A percentile compares a stretch with the other conserved stretches of the same genome.
phyloP scores from a whole-genome alignment of 2,329 filamentous ascomycete genomes.

The Elsinoe batatas region DNA sequence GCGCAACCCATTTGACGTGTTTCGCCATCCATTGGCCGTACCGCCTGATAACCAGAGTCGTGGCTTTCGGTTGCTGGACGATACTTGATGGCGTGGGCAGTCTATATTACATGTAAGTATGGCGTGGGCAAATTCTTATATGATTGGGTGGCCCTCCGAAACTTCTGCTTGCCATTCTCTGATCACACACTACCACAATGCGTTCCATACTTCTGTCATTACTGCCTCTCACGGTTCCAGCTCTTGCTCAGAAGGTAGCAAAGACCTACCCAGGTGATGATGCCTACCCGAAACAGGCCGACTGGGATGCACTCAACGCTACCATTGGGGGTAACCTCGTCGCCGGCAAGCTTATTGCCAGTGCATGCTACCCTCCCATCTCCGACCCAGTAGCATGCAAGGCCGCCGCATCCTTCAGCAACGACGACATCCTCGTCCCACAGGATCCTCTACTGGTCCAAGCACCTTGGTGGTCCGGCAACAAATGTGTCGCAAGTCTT shows the following conservation, averaged over 20 bases:
- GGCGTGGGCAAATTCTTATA: not conserved
- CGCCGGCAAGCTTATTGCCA: slow-evolving; percentile 12
- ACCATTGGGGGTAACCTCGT: slow-evolving; percentile 15
- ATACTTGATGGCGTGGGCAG: not conserved
- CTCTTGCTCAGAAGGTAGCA: slow-evolving; percentile 8
- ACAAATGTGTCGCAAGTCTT: slow-evolving; percentile 4
- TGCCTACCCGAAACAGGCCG: not conserved
- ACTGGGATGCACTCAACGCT: slow-evolving; percentile 13
- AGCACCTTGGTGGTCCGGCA: slow-evolving; percentile 4
- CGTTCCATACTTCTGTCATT: slow-evolving; percentile 8
- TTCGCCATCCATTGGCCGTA: slow-evolving; percentile 5
- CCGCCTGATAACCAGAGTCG: not conserved
- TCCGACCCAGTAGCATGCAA: slow-evolving; percentile 14
- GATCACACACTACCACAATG: not conserved
- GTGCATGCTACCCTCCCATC: slow-evolving; percentile 14
- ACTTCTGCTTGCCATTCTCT: not conserved
- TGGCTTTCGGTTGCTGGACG: not conserved
- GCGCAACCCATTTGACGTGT: not conserved
- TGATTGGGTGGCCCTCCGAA: not conserved
- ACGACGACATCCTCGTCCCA: slow-evolving; percentile 7
- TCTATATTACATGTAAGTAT: not conserved
- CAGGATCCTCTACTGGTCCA: slow-evolving; percentile 6
- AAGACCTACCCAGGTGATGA: slow-evolving; percentile 8
- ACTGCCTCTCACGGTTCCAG: not conserved
- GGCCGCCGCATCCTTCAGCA: slow-evolving; percentile 13